Base-by-base conservation (phyloP, 2,329 filamentous ascomycete genomes). In the Colletotrichum sp. region DNA sequence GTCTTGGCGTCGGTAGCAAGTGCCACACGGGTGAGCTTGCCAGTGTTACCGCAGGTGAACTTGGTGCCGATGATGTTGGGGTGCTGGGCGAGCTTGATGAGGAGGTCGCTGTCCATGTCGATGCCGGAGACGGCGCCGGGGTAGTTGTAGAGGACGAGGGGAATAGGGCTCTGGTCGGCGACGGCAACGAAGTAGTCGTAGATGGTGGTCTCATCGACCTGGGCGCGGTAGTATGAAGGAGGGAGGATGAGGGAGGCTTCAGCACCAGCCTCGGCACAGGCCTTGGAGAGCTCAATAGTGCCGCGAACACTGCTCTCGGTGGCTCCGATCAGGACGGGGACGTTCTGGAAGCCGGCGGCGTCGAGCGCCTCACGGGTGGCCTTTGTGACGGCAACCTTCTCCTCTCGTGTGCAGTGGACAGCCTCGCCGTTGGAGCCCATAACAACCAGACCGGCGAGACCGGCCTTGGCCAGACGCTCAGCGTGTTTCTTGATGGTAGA, bases 371-470 rank as follows among this genome's bases (percentile, higher is more conserved):
- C 93, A 72, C 95, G 92, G 10, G 95, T 96, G 69, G 95, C 94
- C 81, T 89, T 89, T 21, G 94, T 96, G 78, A 97, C 93, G 36
- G 91, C 90, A 64, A 92, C 84, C 84, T 96, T 96, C 86, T 98
- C 95, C 77, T 93, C 91, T 60, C 92, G 91, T 70, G 93, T 95
- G 81, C 96, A 93, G 87, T 98, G 95, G 72, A 95, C 94, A 28
- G 95, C 95, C 87, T 98, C 95, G 76, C 95, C 95, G 85, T 98
- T 98, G 79, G 95, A 98, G 77, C 96, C 95, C 93, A 97, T 95
- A 79, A 93, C 94, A 59, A 97, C 94, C 30, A 98, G 90, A 44
- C 95, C 95, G 64, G 93, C 94, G 13, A 98, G 91, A 10, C 96
- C 96, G 74, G 92, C 94, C 82, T 92, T 89, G 52, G 93, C 94